Evolutionary conservation across 179 eudicot species (phyloP).

Genomic region (Dionaea muscipula): DNA sequence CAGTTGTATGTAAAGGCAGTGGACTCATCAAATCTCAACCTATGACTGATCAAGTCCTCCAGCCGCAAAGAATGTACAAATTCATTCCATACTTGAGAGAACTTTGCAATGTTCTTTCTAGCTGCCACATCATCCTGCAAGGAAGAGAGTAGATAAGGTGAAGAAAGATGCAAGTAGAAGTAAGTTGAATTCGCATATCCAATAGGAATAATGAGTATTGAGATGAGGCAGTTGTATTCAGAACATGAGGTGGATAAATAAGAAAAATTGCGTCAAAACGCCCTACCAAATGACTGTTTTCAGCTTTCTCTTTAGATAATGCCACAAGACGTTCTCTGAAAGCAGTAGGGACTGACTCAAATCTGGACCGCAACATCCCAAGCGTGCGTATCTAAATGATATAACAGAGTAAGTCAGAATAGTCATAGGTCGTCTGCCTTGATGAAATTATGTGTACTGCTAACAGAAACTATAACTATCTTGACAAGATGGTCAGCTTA

Average conservation of each 20-base stretch:
- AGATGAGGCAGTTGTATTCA: neutral
- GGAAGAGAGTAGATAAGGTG: neutral
- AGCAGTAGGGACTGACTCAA: conserved; percentile 81
- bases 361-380: conserved; percentile 95
- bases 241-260: neutral
- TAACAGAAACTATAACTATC: no score
- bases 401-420: neutral
- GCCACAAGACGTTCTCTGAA: conserved; percentile 80
- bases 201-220: neutral
- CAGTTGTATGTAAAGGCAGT: neutral
- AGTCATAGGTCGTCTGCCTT: no score
- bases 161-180: neutral
- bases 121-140: conserved; percentile 41
- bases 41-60: conserved; percentile 82
- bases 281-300: conserved; percentile 35
- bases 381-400: conserved; percentile 69
- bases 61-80: conserved; percentile 67
- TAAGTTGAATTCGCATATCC: neutral
- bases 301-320: conserved; percentile 29
- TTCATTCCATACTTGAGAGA: conserved; percentile 98
- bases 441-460: no score
- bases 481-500: neutral
- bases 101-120: conserved; percentile 66
- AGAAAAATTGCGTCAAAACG: neutral
- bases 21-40: conserved; percentile 30